These are phyloP conservation scores for Ophiostoma pallidulum DNA, from an alignment of 2,329 filamentous ascomycete genomes.

Conservation along the genomic window DNA sequence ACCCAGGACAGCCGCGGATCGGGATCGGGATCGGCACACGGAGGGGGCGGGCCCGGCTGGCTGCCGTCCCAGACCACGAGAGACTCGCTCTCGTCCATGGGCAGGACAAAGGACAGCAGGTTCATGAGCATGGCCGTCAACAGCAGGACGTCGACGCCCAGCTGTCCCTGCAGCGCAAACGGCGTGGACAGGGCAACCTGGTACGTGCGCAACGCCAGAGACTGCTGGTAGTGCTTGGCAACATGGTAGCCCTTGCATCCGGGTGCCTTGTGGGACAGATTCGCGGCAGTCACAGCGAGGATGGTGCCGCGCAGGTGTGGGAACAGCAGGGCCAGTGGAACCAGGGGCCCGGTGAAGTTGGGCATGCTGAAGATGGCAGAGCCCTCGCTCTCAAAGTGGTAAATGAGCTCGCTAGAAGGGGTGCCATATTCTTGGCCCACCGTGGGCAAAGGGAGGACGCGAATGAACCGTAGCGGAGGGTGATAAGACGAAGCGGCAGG, in stretches of 20 bases:
- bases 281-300: conserved; percentile 15
- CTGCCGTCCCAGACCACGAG: conserved; percentile 3
- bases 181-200: conserved; percentile 15
- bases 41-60: background rate
- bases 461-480: conserved; percentile 5
- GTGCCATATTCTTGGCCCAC: conserved; percentile 13
- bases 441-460: conserved; percentile 6
- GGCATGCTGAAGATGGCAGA: conserved; percentile 15
- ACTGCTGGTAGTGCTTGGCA: conserved; percentile 18
- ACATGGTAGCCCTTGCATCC: conserved; percentile 13
- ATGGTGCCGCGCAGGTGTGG: conserved; percentile 16
- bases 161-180: conserved; percentile 14
- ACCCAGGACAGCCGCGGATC: conserved; percentile 18
- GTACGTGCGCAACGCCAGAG: conserved; percentile 16
- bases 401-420: conserved; percentile 14
- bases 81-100: conserved; percentile 13
- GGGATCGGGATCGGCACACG: conserved; percentile 9
- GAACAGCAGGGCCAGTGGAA: conserved; percentile 11
- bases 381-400: conserved; percentile 14
- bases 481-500: no score
- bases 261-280: conserved; percentile 16
- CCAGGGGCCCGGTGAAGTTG: conserved; percentile 11
- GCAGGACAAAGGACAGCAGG: conserved; percentile 18
- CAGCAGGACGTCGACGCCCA: conserved; percentile 17
- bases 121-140: conserved; percentile 20